These are phyloP conservation scores for Pythium folliculosum DNA, from an alignment of 352 stramenopile genomes.

Conservation along the genomic window DNA sequence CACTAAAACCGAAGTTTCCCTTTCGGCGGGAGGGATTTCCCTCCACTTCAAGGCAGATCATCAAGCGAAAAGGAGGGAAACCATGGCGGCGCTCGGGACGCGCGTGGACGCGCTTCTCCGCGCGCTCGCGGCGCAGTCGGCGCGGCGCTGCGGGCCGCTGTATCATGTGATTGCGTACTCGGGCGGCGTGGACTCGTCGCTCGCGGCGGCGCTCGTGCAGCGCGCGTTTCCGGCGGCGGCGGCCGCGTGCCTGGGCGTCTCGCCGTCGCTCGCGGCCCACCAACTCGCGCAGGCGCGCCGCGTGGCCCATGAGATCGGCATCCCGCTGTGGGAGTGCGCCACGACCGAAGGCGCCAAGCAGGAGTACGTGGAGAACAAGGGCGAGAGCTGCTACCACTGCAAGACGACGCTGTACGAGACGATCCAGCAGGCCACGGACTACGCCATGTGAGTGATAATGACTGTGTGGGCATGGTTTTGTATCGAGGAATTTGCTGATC, in stretches of 20 bases:
- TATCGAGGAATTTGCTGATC: background rate
- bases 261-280: conserved; percentile 82
- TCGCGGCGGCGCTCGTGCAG: conserved; percentile 92
- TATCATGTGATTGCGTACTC: conserved; percentile 90
- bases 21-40: background rate
- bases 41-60: background rate
- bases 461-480: background rate
- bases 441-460: conserved; percentile 36
- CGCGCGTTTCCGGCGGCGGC: conserved; percentile 74
- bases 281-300: conserved; percentile 88
- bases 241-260: conserved; percentile 92
- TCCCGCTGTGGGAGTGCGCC: conserved; percentile 84
- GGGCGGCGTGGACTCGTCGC: conserved; percentile 95
- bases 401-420: conserved; percentile 97
- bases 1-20: background rate
- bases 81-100: background rate
- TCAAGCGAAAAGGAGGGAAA: background rate
- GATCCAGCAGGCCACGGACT: conserved; percentile 85
- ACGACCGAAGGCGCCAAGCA: conserved; percentile 86
- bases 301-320: conserved; percentile 88
- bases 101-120: conserved; percentile 23
- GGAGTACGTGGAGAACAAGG: conserved; percentile 94
- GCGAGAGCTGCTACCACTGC: conserved; percentile 95
- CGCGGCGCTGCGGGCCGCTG: background rate
- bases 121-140: conserved; percentile 9